These are phyloP conservation scores for Linderniella brevidens DNA, from an alignment of 257 asterid genomes.

Conservation along the genomic window DNA sequence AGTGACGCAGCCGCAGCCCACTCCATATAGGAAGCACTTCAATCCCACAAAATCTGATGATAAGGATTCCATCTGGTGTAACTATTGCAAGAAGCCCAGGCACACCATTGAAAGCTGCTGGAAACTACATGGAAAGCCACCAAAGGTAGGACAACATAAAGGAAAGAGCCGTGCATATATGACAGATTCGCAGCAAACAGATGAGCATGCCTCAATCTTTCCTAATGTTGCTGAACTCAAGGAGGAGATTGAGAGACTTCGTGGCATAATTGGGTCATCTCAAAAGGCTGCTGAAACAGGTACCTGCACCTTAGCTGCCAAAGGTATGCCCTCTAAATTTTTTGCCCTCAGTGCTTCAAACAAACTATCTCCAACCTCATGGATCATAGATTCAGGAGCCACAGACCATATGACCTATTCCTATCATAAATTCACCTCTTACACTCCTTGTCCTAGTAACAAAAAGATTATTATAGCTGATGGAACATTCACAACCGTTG, in stretches of 20 bases:
- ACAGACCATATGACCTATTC: neutral
- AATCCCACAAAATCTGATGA: too few species aligned
- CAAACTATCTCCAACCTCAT: neutral
- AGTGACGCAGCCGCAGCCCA: too few species aligned
- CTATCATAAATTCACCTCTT: neutral
- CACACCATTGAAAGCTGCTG: neutral
- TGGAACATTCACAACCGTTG: neutral
- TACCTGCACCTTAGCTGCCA: neutral
- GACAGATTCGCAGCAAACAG: neutral
- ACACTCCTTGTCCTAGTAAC: neutral
- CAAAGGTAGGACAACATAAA: neutral
- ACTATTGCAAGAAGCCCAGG: neutral
- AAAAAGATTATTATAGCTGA: neutral
- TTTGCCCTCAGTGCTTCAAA: neutral
- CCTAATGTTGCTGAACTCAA: neutral
- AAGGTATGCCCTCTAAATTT: neutral
- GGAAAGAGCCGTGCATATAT: neutral
- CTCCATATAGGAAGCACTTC: too few species aligned
- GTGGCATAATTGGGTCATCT: neutral
- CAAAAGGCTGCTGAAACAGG: neutral
- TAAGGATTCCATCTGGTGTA: neutral
- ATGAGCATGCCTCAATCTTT: neutral
- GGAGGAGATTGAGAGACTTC: conserved; percentile 1
- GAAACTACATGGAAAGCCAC: neutral
- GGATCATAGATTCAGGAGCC: neutral